Percentiles rank a stretch among this genome's conserved stretches.
phyloP scores from a whole-genome alignment of 2,329 filamentous ascomycete species.

The Diplocarpon mali region DNA sequence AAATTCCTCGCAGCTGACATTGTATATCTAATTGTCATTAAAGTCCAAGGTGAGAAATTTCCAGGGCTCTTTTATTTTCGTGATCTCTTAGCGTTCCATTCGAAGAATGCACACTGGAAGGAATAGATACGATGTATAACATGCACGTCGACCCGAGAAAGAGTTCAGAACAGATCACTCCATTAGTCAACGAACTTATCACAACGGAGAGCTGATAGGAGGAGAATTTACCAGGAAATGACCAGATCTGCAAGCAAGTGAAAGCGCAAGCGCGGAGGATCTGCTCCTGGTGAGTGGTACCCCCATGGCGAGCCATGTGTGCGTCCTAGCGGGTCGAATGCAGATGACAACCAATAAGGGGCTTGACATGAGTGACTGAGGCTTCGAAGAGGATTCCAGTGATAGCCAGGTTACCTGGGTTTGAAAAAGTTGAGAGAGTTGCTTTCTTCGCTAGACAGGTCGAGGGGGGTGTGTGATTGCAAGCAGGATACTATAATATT shows the following conservation, averaged over 20 bases:
- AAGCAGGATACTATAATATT: too few species aligned
- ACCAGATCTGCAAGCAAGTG: slow-evolving; percentile 10
- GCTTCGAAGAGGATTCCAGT: too few species aligned
- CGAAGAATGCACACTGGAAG: slow-evolving; percentile 15
- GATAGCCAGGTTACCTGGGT: too few species aligned
- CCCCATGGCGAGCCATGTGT: too few species aligned
- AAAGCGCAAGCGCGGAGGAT: slow-evolving; percentile 9
- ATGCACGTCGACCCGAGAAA: slow-evolving; percentile 13
- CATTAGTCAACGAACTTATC: slow-evolving; percentile 11
- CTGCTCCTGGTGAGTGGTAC: slow-evolving; percentile 3
- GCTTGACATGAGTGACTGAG: too few species aligned
- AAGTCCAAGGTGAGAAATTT: slow-evolving; percentile 27
- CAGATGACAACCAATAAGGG: too few species aligned
- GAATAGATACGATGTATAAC: slow-evolving; percentile 20
- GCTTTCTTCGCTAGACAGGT: too few species aligned
- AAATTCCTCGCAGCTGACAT: slow-evolving; percentile 50
- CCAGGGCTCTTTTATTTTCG: background rate
- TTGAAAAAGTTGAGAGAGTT: too few species aligned
- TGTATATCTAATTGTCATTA: slow-evolving; percentile 69
- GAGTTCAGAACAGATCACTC: slow-evolving; percentile 13
- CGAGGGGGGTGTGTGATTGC: too few species aligned
- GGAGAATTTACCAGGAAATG: slow-evolving; percentile 7
- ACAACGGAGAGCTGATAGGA: slow-evolving; percentile 12
- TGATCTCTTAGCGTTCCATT: slow-evolving; percentile 1
- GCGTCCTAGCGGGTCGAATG: too few species aligned